Base-by-base conservation (phyloP, 345 rosid genomes). In the Acer negundo region DNA sequence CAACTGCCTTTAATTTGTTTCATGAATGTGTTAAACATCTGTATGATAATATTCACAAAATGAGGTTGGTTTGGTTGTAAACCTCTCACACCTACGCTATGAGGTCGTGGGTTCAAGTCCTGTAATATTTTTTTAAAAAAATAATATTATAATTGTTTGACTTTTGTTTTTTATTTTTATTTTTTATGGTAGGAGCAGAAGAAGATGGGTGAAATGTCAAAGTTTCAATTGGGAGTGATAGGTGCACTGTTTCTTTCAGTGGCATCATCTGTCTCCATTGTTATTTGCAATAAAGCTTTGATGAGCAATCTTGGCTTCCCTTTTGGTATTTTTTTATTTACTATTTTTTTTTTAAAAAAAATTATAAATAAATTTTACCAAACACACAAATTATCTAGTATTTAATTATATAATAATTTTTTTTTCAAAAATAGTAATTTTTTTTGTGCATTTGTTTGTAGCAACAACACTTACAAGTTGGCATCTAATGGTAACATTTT, bases 291-390 rank as follows among this genome's bases (percentile, higher is more conserved):
- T 89, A 96, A 96, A 87, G 99, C 99, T 84, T 83, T 96, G 80
- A 96, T 96, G 99, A 91, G 97, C 88, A 90, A 96, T 77, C 97
- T 96, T 20, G 99, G 99, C 83, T 96, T 96, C 87, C 98, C 99
- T 64, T 96, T 96, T 80, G 99, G 99, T 94, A 90, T 42, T 42
- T 42, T 38, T 40, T n/a, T 53, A 15, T 12, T 62, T 69, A 31
- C 12, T 4, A 12, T 35, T 35, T 35, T 35, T 31, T 31, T 31
- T 31, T 1, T 3, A 31, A 31, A 31, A 31, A 31, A 31, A 31
- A 31, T 31, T 31, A 31, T 31, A 31, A 31, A 31, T 31, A 31
- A 31, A 5, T 35, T 35, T 35, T 35, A 35, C 38, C 38, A 35
- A 35, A 35, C 5, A 35, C 6, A 35, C 38, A 4, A 35, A 35